Evolutionary conservation across 441 rosid genomes (phyloP), one percentile per base, ranked within the genome.

Genomic region (Metrosideros polymorpha): DNA sequence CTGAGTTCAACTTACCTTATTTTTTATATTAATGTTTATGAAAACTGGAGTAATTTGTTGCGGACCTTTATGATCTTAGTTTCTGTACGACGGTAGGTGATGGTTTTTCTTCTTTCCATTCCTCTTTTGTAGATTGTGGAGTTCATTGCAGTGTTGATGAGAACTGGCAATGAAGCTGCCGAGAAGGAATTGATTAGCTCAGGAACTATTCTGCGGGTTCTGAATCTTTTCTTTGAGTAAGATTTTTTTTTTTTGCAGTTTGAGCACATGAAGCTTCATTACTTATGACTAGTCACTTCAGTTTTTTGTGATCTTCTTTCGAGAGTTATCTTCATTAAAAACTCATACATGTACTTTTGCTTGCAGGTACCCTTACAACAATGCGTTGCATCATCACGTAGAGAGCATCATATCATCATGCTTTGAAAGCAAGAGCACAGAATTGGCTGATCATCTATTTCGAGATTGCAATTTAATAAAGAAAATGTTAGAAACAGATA

Each of bases 191-290:
- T 98, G 90, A 94, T 95, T 77, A 91, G 90, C 91, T 98, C 99
- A 10, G 97, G 97, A 89, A 94, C 96, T 87, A 91, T 98, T 85
- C 92, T 89, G 90, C 90, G 99, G 84, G 91, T 97, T 83, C 89
- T 97, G 82, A 97, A 95, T 90, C 94, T 98, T 56, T 96, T 98
- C 92, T 98, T 98, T 57, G 97, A 95, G 99, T 97, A 92, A 93
- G 95, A 89, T 83, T 47, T 84, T 79, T 82, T 84, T 30, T 89
- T 85, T 83, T 82, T 18, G 50, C 84, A 61, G 88, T 85, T 57
- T 82, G 57, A 86, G 83, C 85, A 12, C 22, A 12, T 54, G 52
- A 51, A 86, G 83, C 59, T 49, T 50, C 49, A 30, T 63, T 57
- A 43, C 56, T 85, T 47, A 22, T 39, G n/a, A 71, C 79, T 19